These are phyloP conservation scores for Mentha longifolia DNA, from an alignment of 257 asterid species.

Conservation along the genomic window DNA sequence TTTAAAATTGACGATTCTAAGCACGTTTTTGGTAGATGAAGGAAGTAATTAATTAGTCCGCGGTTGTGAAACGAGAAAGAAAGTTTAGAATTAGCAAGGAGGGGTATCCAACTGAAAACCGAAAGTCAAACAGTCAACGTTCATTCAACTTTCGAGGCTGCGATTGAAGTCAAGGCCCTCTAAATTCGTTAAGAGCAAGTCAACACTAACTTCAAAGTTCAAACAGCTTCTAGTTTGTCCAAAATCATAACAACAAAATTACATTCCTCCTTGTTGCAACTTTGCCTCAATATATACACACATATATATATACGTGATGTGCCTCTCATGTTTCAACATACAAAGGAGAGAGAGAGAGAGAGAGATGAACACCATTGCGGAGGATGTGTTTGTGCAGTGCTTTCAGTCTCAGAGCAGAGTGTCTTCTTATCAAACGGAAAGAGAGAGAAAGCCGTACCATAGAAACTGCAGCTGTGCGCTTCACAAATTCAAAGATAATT, in stretches of 20 bases:
- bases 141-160: background rate
- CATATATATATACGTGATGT: background rate
- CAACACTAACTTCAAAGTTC: too few species aligned
- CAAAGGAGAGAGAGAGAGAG: constrained; percentile 16
- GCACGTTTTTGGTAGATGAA: too few species aligned
- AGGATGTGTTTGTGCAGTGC: constrained; percentile 37
- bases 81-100: too few species aligned
- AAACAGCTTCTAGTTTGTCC: constrained; percentile 24
- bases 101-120: background rate
- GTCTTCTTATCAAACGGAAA: constrained; percentile 33
- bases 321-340: background rate
- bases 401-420: constrained; percentile 34
- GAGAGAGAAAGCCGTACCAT: constrained; percentile 52
- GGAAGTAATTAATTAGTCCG: too few species aligned
- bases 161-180: constrained; percentile 5
- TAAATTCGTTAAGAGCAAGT: too few species aligned
- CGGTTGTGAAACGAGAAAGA: too few species aligned
- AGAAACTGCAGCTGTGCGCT: constrained; percentile 49
- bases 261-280: background rate
- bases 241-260: background rate
- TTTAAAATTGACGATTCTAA: too few species aligned
- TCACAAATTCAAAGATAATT: constrained; percentile 34
- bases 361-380: constrained; percentile 50
- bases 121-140: background rate
- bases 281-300: too few species aligned